Conservation (phyloP, 164 flowering plant species). For the Vitis labrusca region DNA sequence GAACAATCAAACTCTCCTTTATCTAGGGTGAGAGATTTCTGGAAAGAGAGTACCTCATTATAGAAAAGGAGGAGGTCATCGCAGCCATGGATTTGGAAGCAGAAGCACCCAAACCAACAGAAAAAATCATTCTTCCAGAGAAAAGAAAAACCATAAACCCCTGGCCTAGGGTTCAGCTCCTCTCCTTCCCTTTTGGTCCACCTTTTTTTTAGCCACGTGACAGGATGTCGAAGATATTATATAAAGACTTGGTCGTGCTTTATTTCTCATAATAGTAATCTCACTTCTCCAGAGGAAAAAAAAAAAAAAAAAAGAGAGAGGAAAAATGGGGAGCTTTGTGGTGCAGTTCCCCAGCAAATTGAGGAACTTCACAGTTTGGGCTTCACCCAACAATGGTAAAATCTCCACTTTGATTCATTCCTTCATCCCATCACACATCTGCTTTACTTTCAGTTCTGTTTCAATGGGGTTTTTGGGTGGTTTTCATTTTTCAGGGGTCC, state of each 20-base stretch:
- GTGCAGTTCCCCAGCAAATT: conserved; percentile 30
- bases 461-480: not conserved
- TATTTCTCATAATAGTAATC: not conserved
- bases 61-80: conserved; percentile 10
- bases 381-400: conserved; percentile 41
- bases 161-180: not conserved
- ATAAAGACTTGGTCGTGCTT: not conserved
- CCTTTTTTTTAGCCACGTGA: no score
- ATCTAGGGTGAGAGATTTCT: not conserved
- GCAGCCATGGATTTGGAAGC: conserved; percentile 32
- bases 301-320: not conserved
- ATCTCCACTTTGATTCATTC: conserved; percentile 7
- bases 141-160: not conserved
- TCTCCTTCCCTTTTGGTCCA: no score
- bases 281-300: not conserved
- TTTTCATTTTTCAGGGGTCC: conserved; percentile 10
- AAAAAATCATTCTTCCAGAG: not conserved
- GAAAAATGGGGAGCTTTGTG: conserved; percentile 41
- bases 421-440: not conserved
- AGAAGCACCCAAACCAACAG: not conserved
- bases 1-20: not conserved
- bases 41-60: conserved; percentile 24
- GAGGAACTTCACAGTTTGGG: conserved; percentile 40
- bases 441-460: not conserved
- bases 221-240: not conserved